Evolutionary conservation across 345 rosid genomes (phyloP).

Genomic region (Eucalyptus coolabah): DNA sequence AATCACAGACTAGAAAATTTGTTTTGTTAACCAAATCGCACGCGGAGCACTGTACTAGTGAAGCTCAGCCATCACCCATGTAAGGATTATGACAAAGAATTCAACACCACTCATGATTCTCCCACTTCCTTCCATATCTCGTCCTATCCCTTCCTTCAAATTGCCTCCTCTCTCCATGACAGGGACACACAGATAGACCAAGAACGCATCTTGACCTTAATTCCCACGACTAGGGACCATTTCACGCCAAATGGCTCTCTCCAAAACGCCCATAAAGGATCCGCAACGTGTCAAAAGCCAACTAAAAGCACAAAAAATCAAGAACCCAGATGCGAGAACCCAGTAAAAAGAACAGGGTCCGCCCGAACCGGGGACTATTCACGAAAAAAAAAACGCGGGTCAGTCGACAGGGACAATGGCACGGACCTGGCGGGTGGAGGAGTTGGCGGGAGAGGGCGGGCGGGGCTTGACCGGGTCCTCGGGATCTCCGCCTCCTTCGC

Average conservation of each 20-base stretch:
- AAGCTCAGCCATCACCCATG: not conserved
- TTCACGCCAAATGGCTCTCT: not conserved
- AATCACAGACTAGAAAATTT: not conserved
- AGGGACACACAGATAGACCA: not conserved
- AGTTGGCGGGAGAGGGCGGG: constrained; percentile 29
- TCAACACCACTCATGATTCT: not conserved
- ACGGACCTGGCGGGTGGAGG: constrained; percentile 55
- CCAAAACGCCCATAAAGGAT: not conserved
- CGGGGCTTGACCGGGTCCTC: constrained; percentile 54
- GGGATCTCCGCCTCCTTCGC: constrained; percentile 18
- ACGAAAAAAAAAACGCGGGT: not conserved
- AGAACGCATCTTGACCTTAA: not conserved
- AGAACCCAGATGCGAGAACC: not conserved
- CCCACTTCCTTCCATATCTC: not conserved
- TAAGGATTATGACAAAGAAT: not conserved
- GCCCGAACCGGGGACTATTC: not conserved
- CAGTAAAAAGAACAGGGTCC: not conserved
- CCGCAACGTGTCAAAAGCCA: not conserved
- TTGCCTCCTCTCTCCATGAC: not conserved
- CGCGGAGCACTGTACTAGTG: not conserved
- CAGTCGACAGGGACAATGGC: not conserved
- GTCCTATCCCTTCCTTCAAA: not conserved
- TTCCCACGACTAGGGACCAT: not conserved
- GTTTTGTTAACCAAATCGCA: not conserved
- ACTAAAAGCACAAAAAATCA: not conserved